A percentile compares a stretch with the other conserved stretches of the same genome.
phyloP scores from a whole-genome alignment of 2,329 filamentous ascomycete genomes.

The Chaetoscypha palmicola region DNA sequence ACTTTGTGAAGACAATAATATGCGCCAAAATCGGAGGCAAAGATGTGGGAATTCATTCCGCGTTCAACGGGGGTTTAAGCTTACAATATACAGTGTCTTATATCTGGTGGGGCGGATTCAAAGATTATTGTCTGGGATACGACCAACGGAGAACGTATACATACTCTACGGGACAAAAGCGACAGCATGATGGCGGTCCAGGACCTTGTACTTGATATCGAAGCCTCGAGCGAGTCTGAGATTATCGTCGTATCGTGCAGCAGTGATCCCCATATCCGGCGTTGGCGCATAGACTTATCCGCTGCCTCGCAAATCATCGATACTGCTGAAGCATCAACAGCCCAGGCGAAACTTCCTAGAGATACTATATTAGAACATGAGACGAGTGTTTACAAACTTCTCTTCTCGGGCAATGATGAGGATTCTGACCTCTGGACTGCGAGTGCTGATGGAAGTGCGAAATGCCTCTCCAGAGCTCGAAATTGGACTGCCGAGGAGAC shows the following conservation, averaged over 20 bases:
- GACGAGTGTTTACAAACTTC: conserved; percentile 78
- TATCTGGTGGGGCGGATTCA: conserved; percentile 72
- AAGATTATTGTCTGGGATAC: conserved; percentile 81
- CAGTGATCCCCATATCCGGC: conserved; percentile 71
- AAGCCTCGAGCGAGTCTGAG: conserved; percentile 42
- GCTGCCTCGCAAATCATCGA: conserved; percentile 47
- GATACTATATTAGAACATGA: conserved; percentile 70
- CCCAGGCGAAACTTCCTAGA: conserved; percentile 31
- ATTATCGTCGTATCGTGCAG: conserved; percentile 70
- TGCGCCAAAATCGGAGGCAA: conserved; percentile 53
- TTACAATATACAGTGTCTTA: conserved; percentile 37
- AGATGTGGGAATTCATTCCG: conserved; percentile 36
- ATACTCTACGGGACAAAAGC: conserved; percentile 70
- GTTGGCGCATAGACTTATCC: conserved; percentile 58
- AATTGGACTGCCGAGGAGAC: conserved; percentile 65
- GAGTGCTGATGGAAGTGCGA: conserved; percentile 81
- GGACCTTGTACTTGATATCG: conserved; percentile 68
- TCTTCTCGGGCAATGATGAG: conserved; percentile 57
- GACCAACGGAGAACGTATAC: conserved; percentile 57
- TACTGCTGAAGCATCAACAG: conserved; percentile 30
- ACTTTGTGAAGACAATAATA: conserved; percentile 83
- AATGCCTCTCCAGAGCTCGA: conserved; percentile 64
- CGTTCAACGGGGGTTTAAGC: conserved; percentile 5
- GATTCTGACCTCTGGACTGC: conserved; percentile 80
- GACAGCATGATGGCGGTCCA: conserved; percentile 71